Evolutionary conservation across 495 filamentous ascomycete genomes (phyloP), one percentile per base, ranked within the genome.

Genomic region (Parathielavia hyrcaniae): DNA sequence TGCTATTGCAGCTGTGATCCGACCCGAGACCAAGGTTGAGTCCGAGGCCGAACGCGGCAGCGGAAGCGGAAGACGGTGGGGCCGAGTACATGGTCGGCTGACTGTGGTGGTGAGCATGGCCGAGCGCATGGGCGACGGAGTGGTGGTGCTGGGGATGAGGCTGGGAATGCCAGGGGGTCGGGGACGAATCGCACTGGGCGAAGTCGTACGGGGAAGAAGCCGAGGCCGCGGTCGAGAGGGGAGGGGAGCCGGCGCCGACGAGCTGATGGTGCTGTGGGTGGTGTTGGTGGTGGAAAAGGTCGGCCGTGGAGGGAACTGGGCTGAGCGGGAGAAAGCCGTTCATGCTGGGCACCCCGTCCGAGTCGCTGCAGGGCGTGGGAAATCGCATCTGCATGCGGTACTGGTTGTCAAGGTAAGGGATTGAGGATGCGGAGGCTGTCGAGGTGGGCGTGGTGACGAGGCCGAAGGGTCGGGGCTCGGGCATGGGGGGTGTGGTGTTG

Each of bases 351-450:
- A 50, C 17, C 17, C 64, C 47, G 48, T 78, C 76, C 1, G 63
- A 66, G 48, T 79, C 77, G 67, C 71, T 75, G 65, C 67, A 70
- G 1, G 76, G 76, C 0, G 77, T 79, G 30, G 77, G 69, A 4
- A 76, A 60, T 0, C 68, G 63, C 20, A 73, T 66, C 22, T 67
- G 61, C 22, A 41, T 53, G 44, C 65, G 57, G 10, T 61, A 49
- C 16, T 63, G 64, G 16, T 19, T 47, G 59, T 39, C 43, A 58
- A 55, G 46, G 60, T 61, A 68, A 44, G 19, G 63, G 52, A 49
- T 52, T 14, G 59, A 60, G 50, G 67, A 64, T 5, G 51, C 30
- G n/a, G 59, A 58, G 40, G 64, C 60, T 6, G 34, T 32, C n/a
- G 55, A 19, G 11, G 26, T 47, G 14, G 45, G 50, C 10, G 53